Percentiles rank a stretch among this genome's conserved stretches.
Conservation (phyloP, 768 basidiomycete genomes). For the Exsudoporus frostii region DNA sequence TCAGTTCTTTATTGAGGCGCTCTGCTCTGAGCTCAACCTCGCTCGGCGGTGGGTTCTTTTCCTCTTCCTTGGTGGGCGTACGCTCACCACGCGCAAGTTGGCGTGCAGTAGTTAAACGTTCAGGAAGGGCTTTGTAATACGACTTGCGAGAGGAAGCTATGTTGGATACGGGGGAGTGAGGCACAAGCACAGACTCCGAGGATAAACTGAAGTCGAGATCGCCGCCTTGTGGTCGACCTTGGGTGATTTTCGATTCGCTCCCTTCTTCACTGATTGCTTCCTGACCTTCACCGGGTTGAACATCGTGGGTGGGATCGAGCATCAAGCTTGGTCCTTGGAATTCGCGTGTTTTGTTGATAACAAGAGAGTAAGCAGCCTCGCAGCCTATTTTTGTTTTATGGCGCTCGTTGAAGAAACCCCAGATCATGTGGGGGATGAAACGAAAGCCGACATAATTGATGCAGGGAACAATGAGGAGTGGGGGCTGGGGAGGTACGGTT, state of each 20-base stretch:
- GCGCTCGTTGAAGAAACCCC: slow-evolving; percentile 90
- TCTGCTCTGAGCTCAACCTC: slow-evolving; percentile 89
- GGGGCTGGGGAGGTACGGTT: slow-evolving; percentile 68
- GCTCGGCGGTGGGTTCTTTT: slow-evolving; percentile 71
- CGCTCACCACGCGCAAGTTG: slow-evolving; percentile 70
- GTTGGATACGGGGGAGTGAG: slow-evolving; percentile 54
- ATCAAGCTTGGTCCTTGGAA: slow-evolving; percentile 39
- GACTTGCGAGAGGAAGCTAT: slow-evolving; percentile 67
- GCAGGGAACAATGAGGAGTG: slow-evolving; percentile 75
- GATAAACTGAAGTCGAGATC: slow-evolving; percentile 76
- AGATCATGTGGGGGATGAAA: slow-evolving; percentile 86
- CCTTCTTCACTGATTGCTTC: slow-evolving; percentile 9
- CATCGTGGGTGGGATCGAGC: slow-evolving; percentile 14
- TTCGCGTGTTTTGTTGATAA: slow-evolving; percentile 60
- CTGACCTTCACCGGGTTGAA: slow-evolving; percentile 12
- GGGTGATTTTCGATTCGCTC: neutral
- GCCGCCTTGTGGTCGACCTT: slow-evolving; percentile 25
- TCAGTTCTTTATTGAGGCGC: slow-evolving; percentile 81
- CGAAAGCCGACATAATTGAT: slow-evolving; percentile 75
- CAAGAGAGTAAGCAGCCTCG: slow-evolving; percentile 74
- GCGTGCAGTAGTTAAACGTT: slow-evolving; percentile 67
- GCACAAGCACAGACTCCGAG: slow-evolving; percentile 67
- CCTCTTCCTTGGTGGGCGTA: slow-evolving; percentile 85
- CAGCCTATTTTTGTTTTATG: slow-evolving; percentile 76
- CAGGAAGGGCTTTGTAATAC: slow-evolving; percentile 72